Conservation (phyloP, 148 eudicot species). For the Linanthus parryae region DNA sequence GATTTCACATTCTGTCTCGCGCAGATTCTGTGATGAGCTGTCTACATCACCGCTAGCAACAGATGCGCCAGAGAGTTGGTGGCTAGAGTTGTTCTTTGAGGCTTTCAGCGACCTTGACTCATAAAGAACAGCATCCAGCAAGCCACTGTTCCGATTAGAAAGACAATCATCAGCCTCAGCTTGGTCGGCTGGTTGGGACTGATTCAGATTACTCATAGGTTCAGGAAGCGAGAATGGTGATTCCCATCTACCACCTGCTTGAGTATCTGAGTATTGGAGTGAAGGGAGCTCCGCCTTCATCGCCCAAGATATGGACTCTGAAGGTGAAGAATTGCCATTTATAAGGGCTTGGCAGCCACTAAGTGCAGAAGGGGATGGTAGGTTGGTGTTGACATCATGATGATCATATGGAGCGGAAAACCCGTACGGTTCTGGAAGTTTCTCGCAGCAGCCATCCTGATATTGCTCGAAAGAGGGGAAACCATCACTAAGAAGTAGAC, state of each 20-base stretch:
- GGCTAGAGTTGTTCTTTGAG: constrained; percentile 23
- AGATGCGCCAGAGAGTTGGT: constrained; percentile 22
- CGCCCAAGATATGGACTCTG: constrained; percentile 56
- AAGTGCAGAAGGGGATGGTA: constrained; percentile 28
- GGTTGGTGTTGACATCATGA: too few relatives aligned
- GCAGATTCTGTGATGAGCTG: constrained; percentile 28
- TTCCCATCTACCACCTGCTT: constrained; percentile 36
- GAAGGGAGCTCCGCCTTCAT: constrained; percentile 97
- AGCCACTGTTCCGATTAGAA: constrained; percentile 51
- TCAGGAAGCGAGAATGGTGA: constrained; percentile 51
- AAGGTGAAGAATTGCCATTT: constrained; percentile 70
- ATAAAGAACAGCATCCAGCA: constrained; percentile 65
- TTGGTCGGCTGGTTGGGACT: constrained; percentile 48
- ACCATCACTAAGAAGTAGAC: constrained; percentile 20
- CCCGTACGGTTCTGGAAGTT: constrained; percentile 29
- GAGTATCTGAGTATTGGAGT: constrained; percentile 67
- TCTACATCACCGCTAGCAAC: constrained; percentile 24
- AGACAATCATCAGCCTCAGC: constrained; percentile 45
- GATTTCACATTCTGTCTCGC: constrained; percentile 40
- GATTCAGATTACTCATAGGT: constrained; percentile 54
- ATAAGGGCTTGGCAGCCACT: constrained; percentile 61
- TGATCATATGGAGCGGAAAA: constrained; percentile 26
- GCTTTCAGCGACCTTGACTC: constrained; percentile 42
- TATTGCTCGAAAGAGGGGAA: constrained; percentile 27
- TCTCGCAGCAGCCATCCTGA: constrained; percentile 24